Evolutionary conservation across 345 rosid genomes (phyloP).

Genomic region (Ceriops decandra): DNA sequence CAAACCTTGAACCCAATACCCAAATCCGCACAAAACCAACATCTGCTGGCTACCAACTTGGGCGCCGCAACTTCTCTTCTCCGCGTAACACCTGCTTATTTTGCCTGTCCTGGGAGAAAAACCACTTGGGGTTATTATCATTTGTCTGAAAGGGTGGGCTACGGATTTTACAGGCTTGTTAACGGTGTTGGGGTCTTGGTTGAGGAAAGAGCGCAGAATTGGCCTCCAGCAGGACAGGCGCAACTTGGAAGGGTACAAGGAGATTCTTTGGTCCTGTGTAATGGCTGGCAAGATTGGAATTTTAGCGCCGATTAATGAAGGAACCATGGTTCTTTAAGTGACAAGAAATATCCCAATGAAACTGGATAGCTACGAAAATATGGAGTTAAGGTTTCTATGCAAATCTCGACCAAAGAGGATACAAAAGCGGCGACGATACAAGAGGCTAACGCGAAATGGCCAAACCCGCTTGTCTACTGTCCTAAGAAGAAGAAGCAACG

Average conservation of each 20-base stretch:
- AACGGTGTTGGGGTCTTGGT: slow-evolving; percentile 15
- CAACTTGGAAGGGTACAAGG: background rate
- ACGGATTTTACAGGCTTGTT: slow-evolving; percentile 21
- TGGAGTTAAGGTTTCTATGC: background rate
- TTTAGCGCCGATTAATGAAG: slow-evolving; percentile 7
- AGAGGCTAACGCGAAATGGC: background rate
- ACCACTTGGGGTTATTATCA: slow-evolving; percentile 26
- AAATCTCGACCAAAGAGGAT: background rate
- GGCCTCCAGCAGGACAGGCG: slow-evolving; percentile 3
- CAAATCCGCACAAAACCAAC: slow-evolving; percentile 69
- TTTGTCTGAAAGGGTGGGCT: slow-evolving; percentile 21
- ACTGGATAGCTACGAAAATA: background rate
- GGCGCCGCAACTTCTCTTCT: slow-evolving; percentile 23
- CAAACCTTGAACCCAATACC: slow-evolving; percentile 84
- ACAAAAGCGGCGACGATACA: background rate
- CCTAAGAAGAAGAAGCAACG: slow-evolving; percentile 1
- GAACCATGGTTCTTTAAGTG: slow-evolving; percentile 1
- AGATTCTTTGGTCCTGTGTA: slow-evolving; percentile 14
- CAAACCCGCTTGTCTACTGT: background rate
- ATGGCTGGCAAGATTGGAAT: slow-evolving; percentile 4
- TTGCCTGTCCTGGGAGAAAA: slow-evolving; percentile 29
- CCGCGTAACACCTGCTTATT: slow-evolving; percentile 21
- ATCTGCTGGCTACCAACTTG: slow-evolving; percentile 47
- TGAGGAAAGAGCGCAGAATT: slow-evolving; percentile 9
- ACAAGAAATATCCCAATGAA: too few species aligned